Base-by-base conservation (phyloP, 2,329 filamentous ascomycete genomes). In the Metarhizium brunneum region DNA sequence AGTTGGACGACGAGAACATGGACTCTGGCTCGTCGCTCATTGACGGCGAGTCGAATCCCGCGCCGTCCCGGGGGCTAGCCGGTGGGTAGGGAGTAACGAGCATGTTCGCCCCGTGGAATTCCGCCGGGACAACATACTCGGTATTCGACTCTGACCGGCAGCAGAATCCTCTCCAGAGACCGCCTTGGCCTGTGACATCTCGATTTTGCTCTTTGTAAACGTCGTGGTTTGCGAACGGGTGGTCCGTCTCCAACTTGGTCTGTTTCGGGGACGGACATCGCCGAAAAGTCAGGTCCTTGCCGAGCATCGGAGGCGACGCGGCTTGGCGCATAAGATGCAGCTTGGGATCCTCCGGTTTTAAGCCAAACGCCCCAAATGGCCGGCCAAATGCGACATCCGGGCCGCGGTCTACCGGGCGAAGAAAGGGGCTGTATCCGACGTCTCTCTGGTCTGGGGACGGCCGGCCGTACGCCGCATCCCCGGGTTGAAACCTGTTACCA, bases 231-330 rank as follows among this genome's bases (percentile, higher is more conserved):
- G 77, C 70, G 70, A 79, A 83, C 62, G 74, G 81, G 65, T 90
- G 87, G 55, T 88, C 86, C 1, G 88, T 85, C 66, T 95, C 90
- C 64, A 95, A 87, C 64, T 90, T 85, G 16, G 91, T 95, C 54
- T 85, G 82, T 68, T 92, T 86, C 6, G 92, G 92, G 30, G 92
- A 96, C 10, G 81, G 78, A 67, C 90, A 96, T 67, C 81, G 82
- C 38, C 90, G 88, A 68, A 96, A 95, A 30, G 79, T 76, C 54
- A 97, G 80, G 61, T 95, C 88, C 56, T 77, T 74, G 55, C 92
- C 92, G 11, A 96, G 82, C 91, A 97, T 95, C 10, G 92, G 92
- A 45, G 92, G 92, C 58, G 84, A 84, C 63, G 78, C 75, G 25
- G 75, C 76, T 60, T 79, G 71, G 57, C 78, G 78, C 65, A 77